phyloP scores from a whole-genome alignment of 805 yeast genomes.

The Torulaspora microellipsoides region DNA sequence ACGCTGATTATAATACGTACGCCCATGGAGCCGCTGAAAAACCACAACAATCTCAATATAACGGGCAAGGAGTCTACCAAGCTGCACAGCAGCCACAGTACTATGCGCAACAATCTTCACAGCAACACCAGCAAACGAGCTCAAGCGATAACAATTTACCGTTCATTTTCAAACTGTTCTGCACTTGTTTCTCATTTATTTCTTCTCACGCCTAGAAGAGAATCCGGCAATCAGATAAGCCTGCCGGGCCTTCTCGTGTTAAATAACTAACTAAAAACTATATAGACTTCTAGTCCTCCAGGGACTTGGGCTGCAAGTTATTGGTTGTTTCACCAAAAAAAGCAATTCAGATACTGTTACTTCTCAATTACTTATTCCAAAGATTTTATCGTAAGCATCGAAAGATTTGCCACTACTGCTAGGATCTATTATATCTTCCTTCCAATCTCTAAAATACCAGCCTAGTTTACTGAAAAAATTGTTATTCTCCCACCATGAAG shows the following conservation, averaged over 20 bases:
- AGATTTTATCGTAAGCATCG: slow-evolving; percentile 23
- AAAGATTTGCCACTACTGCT: slow-evolving; percentile 1
- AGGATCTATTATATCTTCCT: slow-evolving; percentile 2
- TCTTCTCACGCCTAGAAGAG: no score
- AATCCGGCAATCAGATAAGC: no score
- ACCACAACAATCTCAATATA: slow-evolving; percentile 17
- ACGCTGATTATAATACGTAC: slow-evolving; percentile 12
- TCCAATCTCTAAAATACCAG: slow-evolving; percentile 22
- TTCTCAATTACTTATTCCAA: slow-evolving; percentile 14
- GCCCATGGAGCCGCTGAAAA: slow-evolving; percentile 7
- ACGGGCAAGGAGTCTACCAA: slow-evolving; percentile 17
- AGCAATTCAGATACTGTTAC: no score
- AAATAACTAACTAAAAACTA: no score
- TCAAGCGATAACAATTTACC: slow-evolving; percentile 17
- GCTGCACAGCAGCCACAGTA: slow-evolving; percentile 28
- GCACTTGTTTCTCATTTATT: slow-evolving; percentile 26
- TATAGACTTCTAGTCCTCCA: no score
- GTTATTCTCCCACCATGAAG: slow-evolving; percentile 26
- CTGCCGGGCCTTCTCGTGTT: no score
- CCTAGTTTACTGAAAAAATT: slow-evolving; percentile 16
- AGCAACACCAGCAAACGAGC: slow-evolving; percentile 27
- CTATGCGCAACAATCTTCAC: slow-evolving; percentile 30
- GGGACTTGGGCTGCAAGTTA: no score
- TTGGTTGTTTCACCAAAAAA: no score
- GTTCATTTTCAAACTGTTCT: slow-evolving; percentile 32